A percentile compares a stretch with the other conserved stretches of the same genome.
These are phyloP conservation scores for Sphaerosporella brunnea DNA, from an alignment of 495 filamentous ascomycete genomes.

Conservation along the genomic window DNA sequence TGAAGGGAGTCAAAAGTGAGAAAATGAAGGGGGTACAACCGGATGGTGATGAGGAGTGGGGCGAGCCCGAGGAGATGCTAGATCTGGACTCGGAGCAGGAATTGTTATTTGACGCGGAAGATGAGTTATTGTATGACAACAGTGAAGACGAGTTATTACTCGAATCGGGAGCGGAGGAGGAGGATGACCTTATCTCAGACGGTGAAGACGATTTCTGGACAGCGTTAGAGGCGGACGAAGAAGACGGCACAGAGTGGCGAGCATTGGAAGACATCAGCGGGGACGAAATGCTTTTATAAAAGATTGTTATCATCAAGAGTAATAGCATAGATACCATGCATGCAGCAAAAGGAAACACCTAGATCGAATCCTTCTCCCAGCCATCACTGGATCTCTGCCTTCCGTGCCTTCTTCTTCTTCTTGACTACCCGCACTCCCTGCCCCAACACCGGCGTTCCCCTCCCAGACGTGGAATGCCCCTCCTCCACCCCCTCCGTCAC, in stretches of 20 bases:
- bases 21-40: neutral
- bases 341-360: no score
- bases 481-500: constrained; percentile 1
- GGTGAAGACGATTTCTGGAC: neutral
- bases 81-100: no score
- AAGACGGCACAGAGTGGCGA: neutral
- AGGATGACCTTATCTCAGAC: no score
- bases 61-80: neutral
- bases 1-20: neutral
- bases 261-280: neutral
- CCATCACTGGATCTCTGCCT: constrained; percentile 23
- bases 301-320: no score
- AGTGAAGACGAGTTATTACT: neutral
- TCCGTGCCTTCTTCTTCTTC: constrained; percentile 25
- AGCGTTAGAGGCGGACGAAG: neutral
- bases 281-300: no score
- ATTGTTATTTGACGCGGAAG: neutral
- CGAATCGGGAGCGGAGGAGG: neutral
- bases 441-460: constrained; percentile 1
- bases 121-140: neutral
- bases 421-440: constrained; percentile 18
- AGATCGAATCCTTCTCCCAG: neutral
- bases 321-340: no score
- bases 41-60: neutral
- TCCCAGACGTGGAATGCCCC: neutral